A percentile compares a stretch with the other conserved stretches of the same genome.
phyloP scores from a whole-genome alignment of 2,329 filamentous ascomycete genomes.

The Diaporthe vexans region DNA sequence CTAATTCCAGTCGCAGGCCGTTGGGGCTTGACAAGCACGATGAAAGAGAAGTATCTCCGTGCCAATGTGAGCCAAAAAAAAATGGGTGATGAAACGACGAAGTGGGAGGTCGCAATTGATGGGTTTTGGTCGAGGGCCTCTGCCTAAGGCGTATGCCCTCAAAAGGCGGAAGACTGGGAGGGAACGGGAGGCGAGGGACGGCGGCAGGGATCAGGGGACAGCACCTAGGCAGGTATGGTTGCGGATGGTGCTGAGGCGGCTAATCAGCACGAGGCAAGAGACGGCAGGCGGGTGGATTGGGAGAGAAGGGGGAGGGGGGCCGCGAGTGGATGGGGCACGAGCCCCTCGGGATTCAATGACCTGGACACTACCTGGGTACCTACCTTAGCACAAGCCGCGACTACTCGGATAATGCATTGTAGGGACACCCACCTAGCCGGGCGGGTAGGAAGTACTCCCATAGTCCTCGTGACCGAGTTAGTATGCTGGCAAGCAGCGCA shows the following conservation, averaged over 20 bases:
- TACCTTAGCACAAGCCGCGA: neutral
- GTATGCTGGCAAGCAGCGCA: neutral
- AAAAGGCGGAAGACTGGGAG: conserved; percentile 8
- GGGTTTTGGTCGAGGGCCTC: conserved; percentile 8
- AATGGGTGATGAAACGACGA: neutral
- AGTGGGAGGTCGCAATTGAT: neutral
- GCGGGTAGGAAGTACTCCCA: neutral
- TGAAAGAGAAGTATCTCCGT: neutral
- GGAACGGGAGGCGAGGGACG: neutral
- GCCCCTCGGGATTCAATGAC: neutral
- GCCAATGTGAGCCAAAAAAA: neutral
- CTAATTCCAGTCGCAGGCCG: neutral
- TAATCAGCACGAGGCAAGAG: conserved; percentile 16
- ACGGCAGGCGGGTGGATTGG: conserved; percentile 1
- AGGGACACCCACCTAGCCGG: no score
- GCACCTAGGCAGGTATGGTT: neutral
- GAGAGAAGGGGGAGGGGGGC: no score
- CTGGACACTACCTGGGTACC: neutral
- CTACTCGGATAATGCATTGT: conserved; percentile 17
- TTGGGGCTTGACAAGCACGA: neutral
- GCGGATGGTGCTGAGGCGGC: conserved; percentile 14
- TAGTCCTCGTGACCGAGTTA: conserved; percentile 20
- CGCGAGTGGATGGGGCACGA: neutral
- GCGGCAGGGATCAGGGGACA: conserved; percentile 9
- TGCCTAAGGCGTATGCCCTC: conserved; percentile 19